phyloP scores from a whole-genome alignment of 768 basidiomycete genomes.

The Russula virescens region DNA sequence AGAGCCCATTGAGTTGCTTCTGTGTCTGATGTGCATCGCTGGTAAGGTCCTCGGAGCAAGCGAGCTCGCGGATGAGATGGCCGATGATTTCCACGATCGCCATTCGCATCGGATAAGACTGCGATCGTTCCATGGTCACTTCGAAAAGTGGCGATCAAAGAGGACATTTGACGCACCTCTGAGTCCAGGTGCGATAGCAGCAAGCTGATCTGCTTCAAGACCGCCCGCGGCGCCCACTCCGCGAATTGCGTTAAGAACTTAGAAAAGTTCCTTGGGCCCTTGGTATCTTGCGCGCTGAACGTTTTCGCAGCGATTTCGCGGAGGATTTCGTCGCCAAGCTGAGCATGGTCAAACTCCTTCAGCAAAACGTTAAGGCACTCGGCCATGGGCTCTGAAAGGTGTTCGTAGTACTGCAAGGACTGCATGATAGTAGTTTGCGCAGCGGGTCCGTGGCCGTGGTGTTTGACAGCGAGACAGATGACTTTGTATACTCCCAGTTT shows the following conservation, averaged over 20 bases:
- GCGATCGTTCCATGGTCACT: not conserved
- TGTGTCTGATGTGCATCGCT: conserved; percentile 44
- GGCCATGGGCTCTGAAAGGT: conserved; percentile 90
- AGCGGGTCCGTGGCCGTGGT: conserved; percentile 75
- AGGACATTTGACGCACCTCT: conserved; percentile 49
- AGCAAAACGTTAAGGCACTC: conserved; percentile 76
- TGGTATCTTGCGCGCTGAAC: conserved; percentile 78
- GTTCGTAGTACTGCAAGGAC: conserved; percentile 88
- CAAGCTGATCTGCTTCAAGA: conserved; percentile 86
- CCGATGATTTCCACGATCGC: conserved; percentile 90
- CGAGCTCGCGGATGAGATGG: conserved; percentile 75
- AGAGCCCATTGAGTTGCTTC: conserved; percentile 76
- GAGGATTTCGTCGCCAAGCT: conserved; percentile 87
- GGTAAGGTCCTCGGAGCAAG: conserved; percentile 44
- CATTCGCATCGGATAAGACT: conserved; percentile 97
- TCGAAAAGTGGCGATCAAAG: not conserved
- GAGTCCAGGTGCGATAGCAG: conserved; percentile 84
- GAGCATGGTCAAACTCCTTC: conserved; percentile 82
- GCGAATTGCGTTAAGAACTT: conserved; percentile 76
- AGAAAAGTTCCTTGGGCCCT: conserved; percentile 81
- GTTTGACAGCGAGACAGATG: conserved; percentile 87
- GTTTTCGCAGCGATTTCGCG: conserved; percentile 76
- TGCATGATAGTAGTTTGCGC: conserved; percentile 91
- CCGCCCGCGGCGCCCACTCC: conserved; percentile 71
- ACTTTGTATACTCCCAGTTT: conserved; percentile 77